Evolutionary conservation across 1,284 basidiomycete genomes (phyloP).

Genomic region (Golubevia sp.): DNA sequence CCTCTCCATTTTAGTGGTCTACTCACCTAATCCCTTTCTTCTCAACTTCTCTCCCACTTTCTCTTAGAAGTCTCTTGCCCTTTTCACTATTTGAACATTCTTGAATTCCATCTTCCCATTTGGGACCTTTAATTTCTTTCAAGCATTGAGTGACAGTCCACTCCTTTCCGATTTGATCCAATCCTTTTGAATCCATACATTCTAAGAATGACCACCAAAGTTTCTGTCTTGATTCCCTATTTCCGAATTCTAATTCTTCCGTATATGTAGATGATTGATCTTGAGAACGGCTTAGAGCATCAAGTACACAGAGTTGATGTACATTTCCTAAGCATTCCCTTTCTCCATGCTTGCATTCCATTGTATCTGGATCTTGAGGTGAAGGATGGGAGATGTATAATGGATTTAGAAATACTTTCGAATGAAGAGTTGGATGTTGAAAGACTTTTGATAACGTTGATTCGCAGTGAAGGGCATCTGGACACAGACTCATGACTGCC

Average conservation of each 20-base stretch:
- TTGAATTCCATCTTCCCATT: conserved; percentile 36
- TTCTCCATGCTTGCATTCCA: conserved; percentile 32
- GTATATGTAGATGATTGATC: conserved; percentile 1
- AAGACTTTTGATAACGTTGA: conserved; percentile 33
- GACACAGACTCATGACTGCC: conserved; percentile 39
- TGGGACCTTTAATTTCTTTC: conserved; percentile 17
- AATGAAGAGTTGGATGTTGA: conserved; percentile 21
- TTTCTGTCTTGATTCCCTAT: background rate
- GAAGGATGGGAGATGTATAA: conserved; percentile 28
- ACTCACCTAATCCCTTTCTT: conserved; percentile 10
- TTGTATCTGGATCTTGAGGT: conserved; percentile 18
- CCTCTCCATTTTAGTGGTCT: background rate
- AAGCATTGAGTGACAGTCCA: conserved; percentile 27
- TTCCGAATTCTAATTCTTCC: background rate
- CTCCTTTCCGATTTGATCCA: conserved; percentile 31
- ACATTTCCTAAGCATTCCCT: conserved; percentile 39
- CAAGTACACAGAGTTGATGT: conserved; percentile 42
- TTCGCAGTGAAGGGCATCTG: conserved; percentile 37
- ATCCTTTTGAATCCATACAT: conserved; percentile 32
- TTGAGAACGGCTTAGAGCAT: conserved; percentile 27
- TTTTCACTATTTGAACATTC: conserved; percentile 27
- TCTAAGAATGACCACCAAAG: conserved; percentile 41
- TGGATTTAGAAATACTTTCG: conserved; percentile 27
- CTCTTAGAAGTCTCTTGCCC: conserved; percentile 25
- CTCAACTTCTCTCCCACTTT: conserved; percentile 23